These are phyloP conservation scores for Fusarium brevicatenulatum DNA, from an alignment of 2,329 filamentous ascomycete genomes.

Conservation along the genomic window DNA sequence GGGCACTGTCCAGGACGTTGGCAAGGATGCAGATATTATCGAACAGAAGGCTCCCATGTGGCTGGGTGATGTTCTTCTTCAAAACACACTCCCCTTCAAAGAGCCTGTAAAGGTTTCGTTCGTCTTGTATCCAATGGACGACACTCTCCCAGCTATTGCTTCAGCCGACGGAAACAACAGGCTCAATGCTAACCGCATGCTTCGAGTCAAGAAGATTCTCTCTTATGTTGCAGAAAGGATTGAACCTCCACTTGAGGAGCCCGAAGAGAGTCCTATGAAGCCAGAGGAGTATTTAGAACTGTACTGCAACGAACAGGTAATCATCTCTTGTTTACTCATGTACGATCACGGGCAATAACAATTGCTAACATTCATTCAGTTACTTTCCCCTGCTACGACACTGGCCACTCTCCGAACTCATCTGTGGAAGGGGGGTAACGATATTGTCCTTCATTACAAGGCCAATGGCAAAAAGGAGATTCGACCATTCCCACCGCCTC, in stretches of 20 bases:
- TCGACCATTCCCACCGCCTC: conserved; percentile 47
- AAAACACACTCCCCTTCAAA: conserved; percentile 85
- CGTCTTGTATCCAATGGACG: conserved; percentile 81
- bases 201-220: conserved; percentile 93
- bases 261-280: conserved; percentile 69
- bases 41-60: conserved; percentile 90
- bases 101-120: conserved; percentile 98
- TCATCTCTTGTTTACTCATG: conserved; percentile 18
- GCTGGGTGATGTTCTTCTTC: conserved; percentile 86
- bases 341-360: neutral
- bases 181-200: conserved; percentile 95
- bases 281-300: conserved; percentile 95
- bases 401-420: conserved; percentile 92
- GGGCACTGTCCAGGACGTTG: conserved; percentile 83
- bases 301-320: conserved; percentile 92
- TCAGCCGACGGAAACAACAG: conserved; percentile 85
- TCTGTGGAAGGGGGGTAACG: conserved; percentile 94
- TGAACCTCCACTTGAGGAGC: conserved; percentile 72
- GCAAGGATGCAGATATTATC: conserved; percentile 80
- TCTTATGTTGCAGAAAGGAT: conserved; percentile 93
- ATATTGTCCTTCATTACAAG: conserved; percentile 91
- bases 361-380: conserved; percentile 49
- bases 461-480: conserved; percentile 84
- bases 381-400: conserved; percentile 85
- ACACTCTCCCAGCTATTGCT: conserved; percentile 75